Evolutionary conservation across 1,284 basidiomycete species (phyloP).

Genomic region (Malassezia restricta): DNA sequence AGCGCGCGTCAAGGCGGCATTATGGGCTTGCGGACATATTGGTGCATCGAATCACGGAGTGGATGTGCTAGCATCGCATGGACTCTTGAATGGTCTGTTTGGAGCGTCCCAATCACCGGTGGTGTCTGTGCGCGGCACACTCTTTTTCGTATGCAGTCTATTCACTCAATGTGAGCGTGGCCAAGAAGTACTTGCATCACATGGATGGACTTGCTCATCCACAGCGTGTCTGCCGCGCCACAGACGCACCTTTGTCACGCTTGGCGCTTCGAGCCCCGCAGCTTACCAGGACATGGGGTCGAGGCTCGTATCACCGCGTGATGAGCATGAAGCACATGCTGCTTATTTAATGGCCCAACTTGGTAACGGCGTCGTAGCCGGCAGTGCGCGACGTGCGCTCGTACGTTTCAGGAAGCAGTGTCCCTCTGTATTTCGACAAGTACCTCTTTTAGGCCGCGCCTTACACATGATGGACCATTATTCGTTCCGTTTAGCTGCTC

Average conservation of each 20-base stretch:
- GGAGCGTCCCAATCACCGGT: conserved; percentile 52
- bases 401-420: conserved; percentile 50
- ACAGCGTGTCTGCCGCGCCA: conserved; percentile 69
- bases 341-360: conserved; percentile 82
- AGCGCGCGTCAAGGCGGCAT: conserved; percentile 77
- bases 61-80: conserved; percentile 87
- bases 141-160: conserved; percentile 84
- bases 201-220: conserved; percentile 75
- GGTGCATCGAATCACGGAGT: conserved; percentile 78
- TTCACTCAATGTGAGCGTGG: conserved; percentile 64
- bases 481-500: conserved; percentile 64
- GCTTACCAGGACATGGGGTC: background rate
- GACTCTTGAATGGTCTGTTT: conserved; percentile 47
- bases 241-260: conserved; percentile 64
- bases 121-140: conserved; percentile 85
- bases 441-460: conserved; percentile 27
- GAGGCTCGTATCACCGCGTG: conserved; percentile 48
- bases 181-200: conserved; percentile 74
- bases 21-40: conserved; percentile 90
- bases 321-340: conserved; percentile 65
- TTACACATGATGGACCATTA: conserved; percentile 49
- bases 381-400: conserved; percentile 30
- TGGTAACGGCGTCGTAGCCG: conserved; percentile 83
- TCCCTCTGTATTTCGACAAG: conserved; percentile 22
- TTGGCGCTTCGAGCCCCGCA: conserved; percentile 42